Evolutionary conservation across 768 basidiomycete species (phyloP).

Genomic region (Lactarius trivialis): DNA sequence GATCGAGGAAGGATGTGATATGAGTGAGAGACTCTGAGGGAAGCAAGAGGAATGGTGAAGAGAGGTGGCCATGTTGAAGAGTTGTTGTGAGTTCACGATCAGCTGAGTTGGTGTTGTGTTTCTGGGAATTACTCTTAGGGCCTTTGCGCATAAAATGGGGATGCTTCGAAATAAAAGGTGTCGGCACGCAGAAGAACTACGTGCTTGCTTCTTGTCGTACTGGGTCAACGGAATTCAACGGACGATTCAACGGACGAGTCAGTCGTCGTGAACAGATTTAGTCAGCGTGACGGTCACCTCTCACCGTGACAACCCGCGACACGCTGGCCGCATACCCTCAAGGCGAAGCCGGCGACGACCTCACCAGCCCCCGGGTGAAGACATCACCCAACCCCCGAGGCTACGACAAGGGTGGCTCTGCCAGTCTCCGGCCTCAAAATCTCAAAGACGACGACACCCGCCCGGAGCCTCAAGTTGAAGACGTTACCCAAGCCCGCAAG

Average conservation of each 20-base stretch:
- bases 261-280: too few species aligned
- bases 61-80: constrained; percentile 32
- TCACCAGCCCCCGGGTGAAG: too few species aligned
- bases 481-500: too few species aligned
- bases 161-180: background rate
- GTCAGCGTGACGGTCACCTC: background rate
- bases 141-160: constrained; percentile 64
- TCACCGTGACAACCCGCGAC: too few species aligned
- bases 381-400: too few species aligned
- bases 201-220: constrained; percentile 3
- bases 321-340: too few species aligned
- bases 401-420: too few species aligned
- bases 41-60: constrained; percentile 31
- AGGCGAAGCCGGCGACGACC: too few species aligned
- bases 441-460: too few species aligned
- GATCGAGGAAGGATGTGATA: constrained; percentile 66
- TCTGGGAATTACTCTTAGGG: constrained; percentile 37
- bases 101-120: constrained; percentile 32
- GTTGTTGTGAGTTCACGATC: constrained; percentile 26
- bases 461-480: too few species aligned
- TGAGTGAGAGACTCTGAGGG: constrained; percentile 71
- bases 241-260: too few species aligned
- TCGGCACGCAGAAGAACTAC: constrained; percentile 13
- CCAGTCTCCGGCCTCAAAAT: too few species aligned
- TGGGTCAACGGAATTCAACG: background rate